Evolutionary conservation across 495 filamentous ascomycete genomes (phyloP).

Genomic region (Aspergillus sclerotioniger): DNA sequence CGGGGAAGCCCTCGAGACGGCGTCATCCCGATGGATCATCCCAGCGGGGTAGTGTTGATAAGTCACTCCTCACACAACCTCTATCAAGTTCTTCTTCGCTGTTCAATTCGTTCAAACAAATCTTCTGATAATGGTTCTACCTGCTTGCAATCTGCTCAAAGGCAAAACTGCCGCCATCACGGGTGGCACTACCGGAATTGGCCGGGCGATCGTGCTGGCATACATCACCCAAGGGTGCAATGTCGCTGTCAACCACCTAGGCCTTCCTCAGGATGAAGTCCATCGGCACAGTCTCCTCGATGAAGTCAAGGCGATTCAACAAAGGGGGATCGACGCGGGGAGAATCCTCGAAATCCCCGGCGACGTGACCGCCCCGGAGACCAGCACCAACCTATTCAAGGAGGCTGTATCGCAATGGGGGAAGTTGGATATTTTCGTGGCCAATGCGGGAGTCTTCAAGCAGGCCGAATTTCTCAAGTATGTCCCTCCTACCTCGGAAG

Average conservation of each 20-base stretch:
- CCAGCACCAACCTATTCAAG: constrained; percentile 50
- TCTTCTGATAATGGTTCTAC: background rate
- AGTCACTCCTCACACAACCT: background rate
- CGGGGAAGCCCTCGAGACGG: background rate
- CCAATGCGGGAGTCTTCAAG: constrained; percentile 80
- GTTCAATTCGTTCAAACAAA: background rate
- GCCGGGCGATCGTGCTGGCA: constrained; percentile 65
- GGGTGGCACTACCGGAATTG: constrained; percentile 69
- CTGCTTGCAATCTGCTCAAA: constrained; percentile 32
- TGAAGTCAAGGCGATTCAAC: constrained; percentile 38
- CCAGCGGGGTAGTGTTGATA: background rate
- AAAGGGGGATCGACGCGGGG: constrained; percentile 48
- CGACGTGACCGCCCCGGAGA: constrained; percentile 58
- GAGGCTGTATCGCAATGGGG: constrained; percentile 53
- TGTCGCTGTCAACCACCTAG: constrained; percentile 66
- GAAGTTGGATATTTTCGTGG: constrained; percentile 71
- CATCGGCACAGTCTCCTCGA: constrained; percentile 50
- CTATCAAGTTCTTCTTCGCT: background rate
- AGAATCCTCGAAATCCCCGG: constrained; percentile 54
- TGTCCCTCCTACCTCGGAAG: constrained; percentile 16
- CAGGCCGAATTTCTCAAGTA: constrained; percentile 72
- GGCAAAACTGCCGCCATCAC: constrained; percentile 69
- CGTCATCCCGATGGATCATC: background rate
- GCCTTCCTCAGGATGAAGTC: constrained; percentile 42
- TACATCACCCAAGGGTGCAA: constrained; percentile 59